Evolutionary conservation across 176 grass and related monocot species (phyloP), one percentile per base, ranked within the genome.

Genomic region (Secale cereale): DNA sequence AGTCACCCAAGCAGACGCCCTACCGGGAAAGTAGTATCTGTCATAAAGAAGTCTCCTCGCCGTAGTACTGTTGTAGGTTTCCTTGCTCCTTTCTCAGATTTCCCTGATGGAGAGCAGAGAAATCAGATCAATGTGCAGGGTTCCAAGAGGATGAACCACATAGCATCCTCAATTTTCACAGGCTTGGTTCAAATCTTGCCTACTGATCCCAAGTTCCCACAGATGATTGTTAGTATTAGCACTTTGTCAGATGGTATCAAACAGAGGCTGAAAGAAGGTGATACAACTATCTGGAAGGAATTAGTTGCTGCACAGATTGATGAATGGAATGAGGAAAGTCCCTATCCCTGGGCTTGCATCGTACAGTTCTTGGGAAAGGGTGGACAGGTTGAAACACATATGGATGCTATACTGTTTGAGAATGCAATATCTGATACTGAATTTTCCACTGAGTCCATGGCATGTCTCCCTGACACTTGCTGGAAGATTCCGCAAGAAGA

Each of bases 331-430:
- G 97, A 99, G 65, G 90, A 92, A 89, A 92, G 71, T 40, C 46
- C 83, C 62, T 89, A 83, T 81, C 97, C 93, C 57, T 78, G 78
- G 79, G 97, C 90, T 16, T 90, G 78, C 50, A 43, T 96, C 43
- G 46, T 99, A 32, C 76, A 86, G 26, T 70, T 96, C 26, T 83
- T 99, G 82, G 97, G 93, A 41, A 86, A 81, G 80, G 97, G 88
- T 70, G 91, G 89, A 40, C 88, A 89, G 41, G 92, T 94, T 76
- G 91, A 96, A 69, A 87, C 93, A 22, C 93, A 94, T 76, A 99
- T 99, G 45, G 84, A 85, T 84, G 97, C 97, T 41, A 99, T 99
- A 88, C 78, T 99, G 57, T 99, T 92, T 83, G 88, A 99, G 81
- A 89, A 99, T 94, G 89, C 84, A 9, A 94, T 99, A 85, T 74